Percentiles rank a stretch among this genome's conserved stretches.
phyloP scores from a whole-genome alignment of 148 eudicot genomes.

The Bassia scoparia region DNA sequence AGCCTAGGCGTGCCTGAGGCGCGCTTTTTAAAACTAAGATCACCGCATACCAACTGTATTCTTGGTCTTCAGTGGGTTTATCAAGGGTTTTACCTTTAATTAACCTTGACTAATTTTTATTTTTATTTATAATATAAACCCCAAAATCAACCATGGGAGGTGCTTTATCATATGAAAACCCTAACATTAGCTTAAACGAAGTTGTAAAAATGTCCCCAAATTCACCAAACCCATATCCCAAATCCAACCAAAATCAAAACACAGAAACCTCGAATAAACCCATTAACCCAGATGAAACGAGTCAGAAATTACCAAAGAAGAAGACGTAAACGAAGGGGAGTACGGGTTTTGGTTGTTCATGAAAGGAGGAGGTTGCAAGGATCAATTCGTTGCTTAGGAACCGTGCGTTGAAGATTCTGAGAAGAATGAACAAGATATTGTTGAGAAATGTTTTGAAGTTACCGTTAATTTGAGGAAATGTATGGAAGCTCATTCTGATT shows the following conservation, averaged over 20 bases:
- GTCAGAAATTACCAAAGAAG: conserved; percentile 19
- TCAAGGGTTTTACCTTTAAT: conserved; percentile 24
- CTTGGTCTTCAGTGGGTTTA: conserved; percentile 18
- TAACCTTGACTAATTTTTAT: not conserved
- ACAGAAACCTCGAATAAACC: conserved; percentile 25
- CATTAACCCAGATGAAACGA: conserved; percentile 19
- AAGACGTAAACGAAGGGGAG: conserved; percentile 45
- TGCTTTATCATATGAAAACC: conserved; percentile 23
- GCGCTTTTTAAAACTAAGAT: no score
- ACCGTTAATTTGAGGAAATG: conserved; percentile 49
- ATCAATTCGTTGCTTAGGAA: conserved; percentile 49
- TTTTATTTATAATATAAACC: not conserved
- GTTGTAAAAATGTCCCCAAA: conserved; percentile 21
- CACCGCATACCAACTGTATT: not conserved
- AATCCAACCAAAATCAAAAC: conserved; percentile 22
- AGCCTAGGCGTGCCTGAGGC: no score
- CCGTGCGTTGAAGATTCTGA: conserved; percentile 48
- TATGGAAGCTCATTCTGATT: conserved; percentile 54
- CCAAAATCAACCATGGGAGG: conserved; percentile 26
- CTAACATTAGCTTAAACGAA: no score
- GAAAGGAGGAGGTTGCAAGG: conserved; percentile 68
- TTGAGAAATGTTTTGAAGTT: conserved; percentile 46
- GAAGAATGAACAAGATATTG: conserved; percentile 44
- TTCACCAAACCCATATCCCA: conserved; percentile 34
- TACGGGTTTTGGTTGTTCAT: conserved; percentile 68